These are phyloP conservation scores for Blastobotrys buckinghamii DNA, from an alignment of 1,139 yeast genomes.

Conservation along the genomic window DNA sequence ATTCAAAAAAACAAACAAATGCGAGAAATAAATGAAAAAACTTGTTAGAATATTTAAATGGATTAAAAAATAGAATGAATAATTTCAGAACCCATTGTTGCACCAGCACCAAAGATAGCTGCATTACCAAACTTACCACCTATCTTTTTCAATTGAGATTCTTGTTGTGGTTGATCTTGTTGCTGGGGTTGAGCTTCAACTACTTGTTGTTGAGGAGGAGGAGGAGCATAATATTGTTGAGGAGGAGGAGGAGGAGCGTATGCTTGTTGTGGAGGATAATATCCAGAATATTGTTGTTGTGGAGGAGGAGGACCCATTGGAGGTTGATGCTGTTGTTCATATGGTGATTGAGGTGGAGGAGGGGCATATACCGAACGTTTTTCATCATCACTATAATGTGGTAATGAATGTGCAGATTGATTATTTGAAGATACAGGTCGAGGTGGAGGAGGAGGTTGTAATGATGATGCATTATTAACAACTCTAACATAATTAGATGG, in stretches of 20 bases:
- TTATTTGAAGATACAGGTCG: neutral
- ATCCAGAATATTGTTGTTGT: neutral
- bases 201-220: constrained; percentile 13
- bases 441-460: neutral
- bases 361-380: constrained; percentile 33
- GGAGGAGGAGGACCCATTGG: neutral
- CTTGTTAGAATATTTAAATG: no score
- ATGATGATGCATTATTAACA: constrained; percentile 20
- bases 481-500: constrained; percentile 64
- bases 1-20: no score
- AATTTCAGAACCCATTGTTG: constrained; percentile 83
- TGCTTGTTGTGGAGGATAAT: neutral
- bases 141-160: constrained; percentile 47
- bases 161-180: constrained; percentile 26
- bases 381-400: constrained; percentile 14
- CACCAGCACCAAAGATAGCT: constrained; percentile 96
- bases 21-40: no score
- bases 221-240: constrained; percentile 21
- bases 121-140: constrained; percentile 89
- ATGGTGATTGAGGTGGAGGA: constrained; percentile 7
- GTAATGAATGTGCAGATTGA: constrained; percentile 21
- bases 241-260: constrained; percentile 40
- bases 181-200: constrained; percentile 26
- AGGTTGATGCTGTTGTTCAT: neutral
- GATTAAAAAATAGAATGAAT: constrained; percentile 79